Conservation (phyloP, 495 filamentous ascomycete species). For the Neurospora sp. region DNA sequence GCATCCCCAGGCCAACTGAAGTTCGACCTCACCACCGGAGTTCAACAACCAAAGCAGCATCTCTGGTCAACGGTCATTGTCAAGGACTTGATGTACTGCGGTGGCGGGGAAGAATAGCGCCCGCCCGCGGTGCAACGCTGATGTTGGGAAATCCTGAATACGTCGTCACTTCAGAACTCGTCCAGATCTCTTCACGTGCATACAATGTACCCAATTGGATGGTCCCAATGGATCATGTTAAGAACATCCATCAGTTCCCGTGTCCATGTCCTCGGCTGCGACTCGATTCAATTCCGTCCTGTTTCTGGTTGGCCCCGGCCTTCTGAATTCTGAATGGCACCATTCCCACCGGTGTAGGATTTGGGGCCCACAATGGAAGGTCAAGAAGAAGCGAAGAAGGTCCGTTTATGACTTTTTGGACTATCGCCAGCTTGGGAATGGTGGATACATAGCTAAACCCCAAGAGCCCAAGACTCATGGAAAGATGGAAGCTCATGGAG, state of each 20-base stretch:
- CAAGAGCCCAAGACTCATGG: too few relatives aligned
- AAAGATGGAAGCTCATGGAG: neutral
- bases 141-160: neutral
- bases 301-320: neutral
- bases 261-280: neutral
- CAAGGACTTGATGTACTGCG: neutral
- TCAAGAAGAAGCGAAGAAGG: neutral
- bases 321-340: neutral
- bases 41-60: neutral
- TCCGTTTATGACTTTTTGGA: neutral
- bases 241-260: neutral
- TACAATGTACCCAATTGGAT: neutral
- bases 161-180: neutral
- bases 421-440: neutral
- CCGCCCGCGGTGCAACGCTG: neutral
- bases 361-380: neutral
- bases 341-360: neutral
- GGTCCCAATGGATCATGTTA: neutral
- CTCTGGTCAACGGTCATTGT: neutral
- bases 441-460: too few relatives aligned
- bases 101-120: neutral
- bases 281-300: neutral
- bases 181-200: neutral
- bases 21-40: neutral
- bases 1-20: neutral